Evolutionary conservation across 805 yeast species (phyloP).

Genomic region (Candida takata): DNA sequence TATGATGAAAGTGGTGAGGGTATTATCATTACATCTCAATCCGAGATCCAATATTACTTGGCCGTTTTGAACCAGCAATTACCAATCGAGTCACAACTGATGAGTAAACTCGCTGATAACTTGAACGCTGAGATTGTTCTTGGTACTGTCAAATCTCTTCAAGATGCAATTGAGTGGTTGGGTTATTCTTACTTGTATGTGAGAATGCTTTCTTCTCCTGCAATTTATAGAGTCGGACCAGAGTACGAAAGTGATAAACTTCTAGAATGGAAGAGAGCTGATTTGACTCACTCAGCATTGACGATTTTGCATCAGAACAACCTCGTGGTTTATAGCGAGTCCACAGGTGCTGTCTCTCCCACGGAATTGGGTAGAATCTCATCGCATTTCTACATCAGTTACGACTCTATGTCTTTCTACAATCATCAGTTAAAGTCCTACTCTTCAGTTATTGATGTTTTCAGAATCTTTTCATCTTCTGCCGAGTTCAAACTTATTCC

Average conservation of each 20-base stretch:
- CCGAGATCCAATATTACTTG: conserved; percentile 79
- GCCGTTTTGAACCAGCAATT: conserved; percentile 87
- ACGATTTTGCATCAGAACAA: conserved; percentile 45
- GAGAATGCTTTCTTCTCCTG: conserved; percentile 70
- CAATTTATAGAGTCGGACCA: conserved; percentile 65
- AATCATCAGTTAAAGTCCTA: conserved; percentile 56
- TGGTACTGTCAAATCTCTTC: conserved; percentile 53
- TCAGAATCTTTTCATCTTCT: conserved; percentile 71
- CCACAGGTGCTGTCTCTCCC: conserved; percentile 40
- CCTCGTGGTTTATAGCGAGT: conserved; percentile 52
- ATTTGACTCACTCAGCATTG: conserved; percentile 74
- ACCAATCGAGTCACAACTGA: conserved; percentile 86
- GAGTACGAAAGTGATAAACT: conserved; percentile 47
- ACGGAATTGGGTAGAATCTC: conserved; percentile 80
- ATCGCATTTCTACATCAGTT: conserved; percentile 76
- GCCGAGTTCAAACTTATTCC: conserved; percentile 83
- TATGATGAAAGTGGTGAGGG: conserved; percentile 93
- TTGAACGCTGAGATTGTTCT: conserved; percentile 82
- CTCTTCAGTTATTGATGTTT: conserved; percentile 62
- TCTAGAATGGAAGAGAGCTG: conserved; percentile 48
- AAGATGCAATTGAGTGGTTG: conserved; percentile 77
- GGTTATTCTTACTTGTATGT: conserved; percentile 72
- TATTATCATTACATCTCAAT: conserved; percentile 80
- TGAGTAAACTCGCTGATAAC: conserved; percentile 61
- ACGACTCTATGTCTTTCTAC: conserved; percentile 65